phyloP scores from a whole-genome alignment of 2,329 filamentous ascomycete species.

The Colletotrichum sp. region DNA sequence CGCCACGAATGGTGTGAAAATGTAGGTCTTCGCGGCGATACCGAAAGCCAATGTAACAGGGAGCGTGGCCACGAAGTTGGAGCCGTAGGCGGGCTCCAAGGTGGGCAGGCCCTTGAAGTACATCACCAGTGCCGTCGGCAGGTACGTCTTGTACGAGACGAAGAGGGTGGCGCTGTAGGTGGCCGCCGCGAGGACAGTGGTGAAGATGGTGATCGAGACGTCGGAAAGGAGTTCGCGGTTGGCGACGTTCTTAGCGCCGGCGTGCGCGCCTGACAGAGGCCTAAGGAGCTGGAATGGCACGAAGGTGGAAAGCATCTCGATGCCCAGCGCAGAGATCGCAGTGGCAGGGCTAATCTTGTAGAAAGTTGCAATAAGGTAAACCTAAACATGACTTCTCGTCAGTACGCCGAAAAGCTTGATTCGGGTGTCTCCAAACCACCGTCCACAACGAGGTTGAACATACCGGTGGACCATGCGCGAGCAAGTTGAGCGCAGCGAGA shows the following conservation, averaged over 20 bases:
- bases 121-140: conserved; percentile 74
- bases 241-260: conserved; percentile 52
- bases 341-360: conserved; percentile 72
- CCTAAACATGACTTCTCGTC: conserved; percentile 41
- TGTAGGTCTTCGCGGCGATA: conserved; percentile 73
- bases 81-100: conserved; percentile 70
- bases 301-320: conserved; percentile 73
- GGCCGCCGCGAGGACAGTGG: conserved; percentile 69
- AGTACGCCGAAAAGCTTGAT: neutral
- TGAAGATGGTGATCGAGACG: conserved; percentile 65
- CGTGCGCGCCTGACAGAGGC: conserved; percentile 68
- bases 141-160: conserved; percentile 69
- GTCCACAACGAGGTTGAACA: conserved; percentile 31
- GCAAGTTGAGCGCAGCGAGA: conserved; percentile 66
- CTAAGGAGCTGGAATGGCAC: conserved; percentile 80
- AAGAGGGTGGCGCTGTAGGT: conserved; percentile 80
- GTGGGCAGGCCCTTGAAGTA: conserved; percentile 77
- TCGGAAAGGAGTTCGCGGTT: conserved; percentile 73
- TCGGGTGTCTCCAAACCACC: neutral
- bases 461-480: conserved; percentile 78
- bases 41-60: conserved; percentile 67
- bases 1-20: conserved; percentile 74
- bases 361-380: conserved; percentile 79
- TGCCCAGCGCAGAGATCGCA: conserved; percentile 64
- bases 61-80: conserved; percentile 65